Evolutionary conservation across 495 filamentous ascomycete genomes (phyloP), one percentile per base, ranked within the genome.

Genomic region (Aspergillus affinis): DNA sequence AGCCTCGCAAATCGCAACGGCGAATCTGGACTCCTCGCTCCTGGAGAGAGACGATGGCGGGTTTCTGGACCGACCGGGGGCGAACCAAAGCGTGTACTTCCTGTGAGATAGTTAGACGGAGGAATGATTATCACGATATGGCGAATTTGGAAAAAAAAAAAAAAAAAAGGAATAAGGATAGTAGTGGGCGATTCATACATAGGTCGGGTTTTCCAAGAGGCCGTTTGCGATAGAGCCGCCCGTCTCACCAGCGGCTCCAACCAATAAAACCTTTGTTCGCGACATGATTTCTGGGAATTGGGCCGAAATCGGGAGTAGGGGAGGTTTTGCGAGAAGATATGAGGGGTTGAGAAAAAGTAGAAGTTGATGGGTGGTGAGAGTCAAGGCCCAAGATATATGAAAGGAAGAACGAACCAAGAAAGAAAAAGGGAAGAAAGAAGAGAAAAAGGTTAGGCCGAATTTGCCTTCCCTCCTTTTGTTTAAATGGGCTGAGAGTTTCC

Each of bases 1-100:
- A 61, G 0, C 70, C 75, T 48, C 67, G 74, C 41, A 84, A 65
- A 59, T 84, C 81, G 46, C 71, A 77, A 54, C 75, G 70, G 32
- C 78, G 74, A 61, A 83, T 73, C 21, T 75, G 69, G 27, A 84
- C 68, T 8, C 82, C 82, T 17, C 76, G 74, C 18, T 75, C 70
- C 60, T 72, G 64, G 41, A 85, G 68, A 7, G 67, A 67, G 12
- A 64, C 47, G 48, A 81, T 72, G 26, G 75, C 75, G 13, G 79
- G 79, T 53, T 81, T 85, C 50, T 75, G 63, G 44, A 74, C 65
- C 6, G 83, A 84, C 10, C 71, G 66, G 13, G 81, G 78, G 13
- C 81, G 78, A 48, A 81, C 68, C 18, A 84, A 72, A 47, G 76
- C 75, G 56, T 71, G 65, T n/a, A 85, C 72, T 30, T 84, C 78